These are phyloP conservation scores for Ustulina deusta DNA, from an alignment of 2,329 filamentous ascomycete genomes.

Conservation along the genomic window DNA sequence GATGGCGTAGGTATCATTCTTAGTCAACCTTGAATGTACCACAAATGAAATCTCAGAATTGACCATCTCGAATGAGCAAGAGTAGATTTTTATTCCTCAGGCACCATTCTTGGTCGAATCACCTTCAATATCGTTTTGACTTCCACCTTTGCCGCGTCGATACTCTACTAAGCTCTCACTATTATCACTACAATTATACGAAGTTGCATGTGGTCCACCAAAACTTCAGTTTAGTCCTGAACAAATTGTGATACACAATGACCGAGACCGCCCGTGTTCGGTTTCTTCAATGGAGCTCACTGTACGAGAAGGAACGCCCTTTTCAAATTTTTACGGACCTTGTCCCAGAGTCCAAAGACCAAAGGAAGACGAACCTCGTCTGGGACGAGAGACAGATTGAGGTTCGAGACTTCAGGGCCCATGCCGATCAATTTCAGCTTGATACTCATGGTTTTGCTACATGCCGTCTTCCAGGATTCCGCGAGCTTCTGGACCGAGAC, in stretches of 20 bases:
- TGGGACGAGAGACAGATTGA: slow-evolving; percentile 23
- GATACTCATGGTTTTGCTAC: slow-evolving; percentile 29
- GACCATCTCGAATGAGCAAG: neutral
- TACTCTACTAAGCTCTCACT: neutral
- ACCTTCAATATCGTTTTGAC: too few relatives aligned
- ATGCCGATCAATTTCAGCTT: slow-evolving; percentile 19
- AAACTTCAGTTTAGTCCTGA: neutral
- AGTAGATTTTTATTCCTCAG: neutral
- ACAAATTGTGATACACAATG: neutral
- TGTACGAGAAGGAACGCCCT: slow-evolving; percentile 28
- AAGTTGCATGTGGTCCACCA: neutral
- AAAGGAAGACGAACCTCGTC: slow-evolving; percentile 19
- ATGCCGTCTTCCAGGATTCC: slow-evolving; percentile 17
- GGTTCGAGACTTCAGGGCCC: slow-evolving; percentile 22
- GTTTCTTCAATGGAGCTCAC: slow-evolving; percentile 30
- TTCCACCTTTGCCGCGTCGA: neutral
- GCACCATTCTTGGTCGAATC: neutral
- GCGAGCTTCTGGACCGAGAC: slow-evolving; percentile 5
- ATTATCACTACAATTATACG: neutral
- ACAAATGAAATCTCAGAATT: neutral
- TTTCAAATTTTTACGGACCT: slow-evolving; percentile 34
- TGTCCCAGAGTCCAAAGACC: slow-evolving; percentile 21
- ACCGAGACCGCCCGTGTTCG: slow-evolving; percentile 11
- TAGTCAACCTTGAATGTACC: neutral
- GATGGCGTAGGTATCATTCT: neutral